Evolutionary conservation across 768 basidiomycete genomes (phyloP).

Genomic region (Boletus tylopilopsis): DNA sequence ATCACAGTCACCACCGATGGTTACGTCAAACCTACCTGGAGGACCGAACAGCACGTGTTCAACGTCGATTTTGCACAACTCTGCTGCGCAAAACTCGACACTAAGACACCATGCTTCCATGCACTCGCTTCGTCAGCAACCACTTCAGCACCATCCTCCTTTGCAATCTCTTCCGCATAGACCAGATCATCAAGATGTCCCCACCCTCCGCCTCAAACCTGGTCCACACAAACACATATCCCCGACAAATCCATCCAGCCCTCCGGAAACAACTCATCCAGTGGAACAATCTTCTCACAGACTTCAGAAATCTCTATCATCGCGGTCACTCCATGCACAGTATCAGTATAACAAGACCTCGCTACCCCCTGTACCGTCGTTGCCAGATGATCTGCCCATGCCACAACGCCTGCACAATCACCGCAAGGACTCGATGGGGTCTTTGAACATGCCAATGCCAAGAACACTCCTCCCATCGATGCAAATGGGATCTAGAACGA

Average conservation of each 20-base stretch:
- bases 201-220: conserved; percentile 18
- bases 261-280: conserved; percentile 30
- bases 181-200: conserved; percentile 10
- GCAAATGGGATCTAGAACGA: conserved; percentile 47
- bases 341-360: conserved; percentile 39
- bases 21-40: conserved; percentile 20
- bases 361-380: conserved; percentile 37
- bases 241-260: conserved; percentile 10
- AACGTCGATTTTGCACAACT: conserved; percentile 11
- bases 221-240: conserved; percentile 10
- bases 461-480: conserved; percentile 64
- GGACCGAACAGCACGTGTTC: conserved; percentile 17
- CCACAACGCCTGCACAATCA: conserved; percentile 24
- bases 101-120: conserved; percentile 22
- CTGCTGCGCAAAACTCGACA: conserved; percentile 5
- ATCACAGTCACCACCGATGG: conserved; percentile 20
- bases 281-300: conserved; percentile 41
- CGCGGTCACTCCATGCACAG: conserved; percentile 55
- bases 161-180: conserved; percentile 11
- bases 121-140: conserved; percentile 29
- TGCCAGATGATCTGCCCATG: conserved; percentile 32
- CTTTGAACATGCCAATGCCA: conserved; percentile 36
- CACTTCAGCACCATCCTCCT: conserved; percentile 18
- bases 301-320: conserved; percentile 52
- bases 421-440: conserved; percentile 18